Evolutionary conservation across 1,139 yeast genomes (phyloP).

Genomic region (Zygoascus sp.): DNA sequence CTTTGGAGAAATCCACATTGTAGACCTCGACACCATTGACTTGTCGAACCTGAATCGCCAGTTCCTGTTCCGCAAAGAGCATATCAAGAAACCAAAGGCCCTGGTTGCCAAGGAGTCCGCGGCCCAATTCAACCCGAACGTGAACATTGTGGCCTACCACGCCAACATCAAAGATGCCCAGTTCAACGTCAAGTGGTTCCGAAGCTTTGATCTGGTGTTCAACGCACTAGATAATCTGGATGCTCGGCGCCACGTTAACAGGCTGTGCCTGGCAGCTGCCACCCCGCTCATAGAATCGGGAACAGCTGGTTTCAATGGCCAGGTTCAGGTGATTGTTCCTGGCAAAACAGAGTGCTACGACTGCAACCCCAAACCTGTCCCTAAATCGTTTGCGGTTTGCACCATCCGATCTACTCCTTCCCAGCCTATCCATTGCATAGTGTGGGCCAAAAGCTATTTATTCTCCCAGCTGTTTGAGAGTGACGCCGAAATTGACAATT

Average conservation of each 20-base stretch:
- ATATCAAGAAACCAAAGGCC: conserved; percentile 82
- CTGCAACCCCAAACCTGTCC: conserved; percentile 81
- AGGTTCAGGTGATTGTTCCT: conserved; percentile 86
- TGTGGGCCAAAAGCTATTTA: conserved; percentile 94
- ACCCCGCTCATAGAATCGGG: conserved; percentile 90
- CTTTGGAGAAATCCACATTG: conserved; percentile 84
- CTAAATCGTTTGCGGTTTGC: conserved; percentile 91
- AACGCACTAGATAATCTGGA: conserved; percentile 93
- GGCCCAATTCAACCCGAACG: conserved; percentile 63
- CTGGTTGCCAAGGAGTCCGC: conserved; percentile 79
- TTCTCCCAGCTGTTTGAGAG: conserved; percentile 74
- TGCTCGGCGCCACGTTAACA: conserved; percentile 86
- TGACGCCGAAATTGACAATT: conserved; percentile 27
- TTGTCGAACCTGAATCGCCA: conserved; percentile 89
- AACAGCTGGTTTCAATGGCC: conserved; percentile 91
- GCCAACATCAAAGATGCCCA: conserved; percentile 81
- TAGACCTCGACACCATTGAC: conserved; percentile 93
- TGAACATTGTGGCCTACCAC: conserved; percentile 74
- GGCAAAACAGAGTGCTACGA: conserved; percentile 87
- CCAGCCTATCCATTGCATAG: conserved; percentile 91
- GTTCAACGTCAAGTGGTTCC: conserved; percentile 80
- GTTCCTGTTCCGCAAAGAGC: conserved; percentile 79
- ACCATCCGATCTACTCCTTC: conserved; percentile 96
- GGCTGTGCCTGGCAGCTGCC: conserved; percentile 65
- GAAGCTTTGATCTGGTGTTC: conserved; percentile 68